phyloP scores from a whole-genome alignment of 2,329 filamentous ascomycete genomes.

The Alternaria sp. region DNA sequence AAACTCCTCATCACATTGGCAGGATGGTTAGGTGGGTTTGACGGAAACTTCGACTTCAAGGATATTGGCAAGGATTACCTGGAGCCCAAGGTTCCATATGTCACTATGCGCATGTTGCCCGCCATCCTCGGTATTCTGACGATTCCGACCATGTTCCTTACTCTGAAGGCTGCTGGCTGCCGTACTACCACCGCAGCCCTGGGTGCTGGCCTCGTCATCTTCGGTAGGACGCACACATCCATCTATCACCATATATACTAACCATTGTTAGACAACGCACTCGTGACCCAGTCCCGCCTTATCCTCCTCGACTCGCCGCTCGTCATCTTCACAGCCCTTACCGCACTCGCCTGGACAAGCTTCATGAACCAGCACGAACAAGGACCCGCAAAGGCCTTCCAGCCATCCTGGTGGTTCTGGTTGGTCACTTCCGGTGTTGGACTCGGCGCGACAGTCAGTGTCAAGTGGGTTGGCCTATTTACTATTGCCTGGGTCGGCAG shows the following conservation, averaged over 20 bases:
- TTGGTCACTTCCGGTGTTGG: constrained; percentile 84
- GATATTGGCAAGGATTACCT: constrained; percentile 99
- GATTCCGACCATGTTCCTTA: constrained; percentile 92
- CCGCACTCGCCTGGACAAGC: constrained; percentile 85
- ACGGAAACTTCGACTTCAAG: constrained; percentile 98
- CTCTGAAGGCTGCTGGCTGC: constrained; percentile 88
- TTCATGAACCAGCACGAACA: constrained; percentile 98
- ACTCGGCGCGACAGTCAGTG: constrained; percentile 88
- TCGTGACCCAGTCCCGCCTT: constrained; percentile 91
- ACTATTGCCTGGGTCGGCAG: constrained; percentile 97
- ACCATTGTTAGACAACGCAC: constrained; percentile 78
- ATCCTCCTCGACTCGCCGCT: constrained; percentile 96
- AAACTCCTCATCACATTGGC: constrained; percentile 96
- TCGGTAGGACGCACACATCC: constrained; percentile 65
- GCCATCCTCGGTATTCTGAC: constrained; percentile 88
- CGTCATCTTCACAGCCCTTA: constrained; percentile 91
- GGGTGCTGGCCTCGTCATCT: constrained; percentile 86
- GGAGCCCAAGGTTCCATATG: constrained; percentile 93
- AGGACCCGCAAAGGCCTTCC: constrained; percentile 86
- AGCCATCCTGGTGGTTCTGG: constrained; percentile 98
- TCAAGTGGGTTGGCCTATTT: constrained; percentile 99
- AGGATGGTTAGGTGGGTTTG: constrained; percentile 92
- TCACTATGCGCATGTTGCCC: constrained; percentile 94
- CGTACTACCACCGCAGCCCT: constrained; percentile 84
- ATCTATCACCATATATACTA: constrained; percentile 18